Percentiles rank a stretch among this genome's conserved stretches.
phyloP scores from a whole-genome alignment of 257 asterid species.

The Henckelia pumila region DNA sequence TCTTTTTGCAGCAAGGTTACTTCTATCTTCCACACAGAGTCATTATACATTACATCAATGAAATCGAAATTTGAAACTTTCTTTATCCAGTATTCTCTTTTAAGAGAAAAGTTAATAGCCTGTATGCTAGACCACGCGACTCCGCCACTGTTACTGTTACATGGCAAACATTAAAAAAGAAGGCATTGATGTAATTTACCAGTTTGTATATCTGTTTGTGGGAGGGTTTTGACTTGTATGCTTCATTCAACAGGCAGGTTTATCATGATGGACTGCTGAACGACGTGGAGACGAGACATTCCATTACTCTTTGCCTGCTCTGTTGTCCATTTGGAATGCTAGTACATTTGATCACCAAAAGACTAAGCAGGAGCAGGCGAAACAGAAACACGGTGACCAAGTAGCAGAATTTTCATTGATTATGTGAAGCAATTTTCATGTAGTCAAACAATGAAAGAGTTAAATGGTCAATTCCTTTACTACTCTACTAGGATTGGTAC shows the following conservation, averaged over 20 bases:
- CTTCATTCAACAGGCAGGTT: slow-evolving; percentile 55
- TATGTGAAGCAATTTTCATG: slow-evolving; percentile 6
- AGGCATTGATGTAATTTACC: background rate
- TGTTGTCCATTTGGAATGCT: slow-evolving; percentile 82
- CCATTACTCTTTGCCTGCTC: slow-evolving; percentile 77
- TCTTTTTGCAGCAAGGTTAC: slow-evolving; percentile 87
- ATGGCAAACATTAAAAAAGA: background rate
- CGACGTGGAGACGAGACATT: slow-evolving; percentile 76
- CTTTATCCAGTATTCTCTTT: too few species aligned
- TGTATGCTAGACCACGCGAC: background rate
- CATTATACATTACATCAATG: background rate
- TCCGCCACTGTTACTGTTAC: background rate
- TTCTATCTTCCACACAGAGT: background rate
- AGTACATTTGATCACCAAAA: slow-evolving; percentile 71
- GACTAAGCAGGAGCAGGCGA: slow-evolving; percentile 29
- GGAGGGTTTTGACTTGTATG: background rate
- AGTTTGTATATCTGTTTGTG: background rate
- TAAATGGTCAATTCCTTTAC: background rate
- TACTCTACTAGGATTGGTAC: background rate
- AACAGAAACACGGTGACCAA: background rate
- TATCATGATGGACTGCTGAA: slow-evolving; percentile 72
- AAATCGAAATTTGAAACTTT: too few species aligned
- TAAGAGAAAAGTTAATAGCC: too few species aligned
- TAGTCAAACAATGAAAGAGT: too few species aligned
- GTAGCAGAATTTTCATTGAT: background rate